These are phyloP conservation scores for Colletotrichum noveboracense DNA, from an alignment of 2,329 filamentous ascomycete genomes.

Conservation along the genomic window DNA sequence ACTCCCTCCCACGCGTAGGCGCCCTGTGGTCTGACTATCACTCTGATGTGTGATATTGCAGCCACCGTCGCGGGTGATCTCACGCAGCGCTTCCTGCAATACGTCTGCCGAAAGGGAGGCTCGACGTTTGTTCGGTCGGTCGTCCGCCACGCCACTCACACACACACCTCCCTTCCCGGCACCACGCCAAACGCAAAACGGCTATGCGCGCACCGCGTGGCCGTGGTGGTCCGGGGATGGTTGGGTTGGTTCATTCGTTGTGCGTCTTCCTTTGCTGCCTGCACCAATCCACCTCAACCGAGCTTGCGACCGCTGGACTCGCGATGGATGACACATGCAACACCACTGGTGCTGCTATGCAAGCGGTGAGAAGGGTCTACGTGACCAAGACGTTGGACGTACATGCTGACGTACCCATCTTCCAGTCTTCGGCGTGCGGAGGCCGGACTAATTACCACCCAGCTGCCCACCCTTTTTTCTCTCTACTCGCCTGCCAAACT, in stretches of 20 bases:
- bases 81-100: background rate
- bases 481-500: background rate
- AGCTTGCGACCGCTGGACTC: background rate
- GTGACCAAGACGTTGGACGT: background rate
- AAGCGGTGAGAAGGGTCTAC: background rate
- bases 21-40: background rate
- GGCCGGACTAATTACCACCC: background rate
- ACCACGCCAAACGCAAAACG: slow-evolving; percentile 1
- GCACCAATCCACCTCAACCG: background rate
- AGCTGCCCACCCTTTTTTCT: background rate
- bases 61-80: background rate
- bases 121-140: background rate
- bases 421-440: background rate
- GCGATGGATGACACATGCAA: slow-evolving; percentile 3
- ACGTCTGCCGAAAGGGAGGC: background rate
- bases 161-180: background rate
- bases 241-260: background rate
- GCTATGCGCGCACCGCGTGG: background rate
- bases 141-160: background rate
- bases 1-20: background rate
- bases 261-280: background rate
- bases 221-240: background rate
- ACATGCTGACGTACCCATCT: background rate
- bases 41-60: background rate
- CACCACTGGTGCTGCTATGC: background rate